Conservation (phyloP, 176 grass and related monocot species). For the Juncus inflexus region DNA sequence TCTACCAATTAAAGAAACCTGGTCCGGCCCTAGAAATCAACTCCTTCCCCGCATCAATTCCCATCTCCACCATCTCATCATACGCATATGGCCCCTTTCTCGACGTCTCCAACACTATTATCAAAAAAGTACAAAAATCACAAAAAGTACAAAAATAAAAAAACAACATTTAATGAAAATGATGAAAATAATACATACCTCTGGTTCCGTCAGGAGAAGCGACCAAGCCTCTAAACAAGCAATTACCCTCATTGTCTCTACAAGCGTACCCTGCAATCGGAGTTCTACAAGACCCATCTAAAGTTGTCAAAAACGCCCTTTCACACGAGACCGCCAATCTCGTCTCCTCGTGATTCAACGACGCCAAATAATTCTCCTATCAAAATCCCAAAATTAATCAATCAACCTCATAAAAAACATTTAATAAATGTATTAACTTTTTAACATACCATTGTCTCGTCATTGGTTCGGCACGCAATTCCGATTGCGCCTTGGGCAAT, state of each 20-base stretch:
- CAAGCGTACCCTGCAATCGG: slow-evolving; percentile 87
- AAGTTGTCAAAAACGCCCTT: slow-evolving; percentile 80
- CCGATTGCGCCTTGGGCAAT: slow-evolving; percentile 99
- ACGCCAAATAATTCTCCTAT: slow-evolving; percentile 76
- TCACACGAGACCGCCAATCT: slow-evolving; percentile 94
- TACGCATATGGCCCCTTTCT: slow-evolving; percentile 61
- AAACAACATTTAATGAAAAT: neutral
- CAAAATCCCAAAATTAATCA: slow-evolving; percentile 5
- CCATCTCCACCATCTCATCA: slow-evolving; percentile 82
- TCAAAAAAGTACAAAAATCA: slow-evolving; percentile 2
- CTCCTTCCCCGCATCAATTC: slow-evolving; percentile 84
- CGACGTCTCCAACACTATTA: slow-evolving; percentile 76
- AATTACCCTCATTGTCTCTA: slow-evolving; percentile 62
- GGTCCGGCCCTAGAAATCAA: slow-evolving; percentile 75
- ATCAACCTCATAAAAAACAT: neutral
- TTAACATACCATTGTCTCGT: slow-evolving; percentile 85
- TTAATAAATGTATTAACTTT: slow-evolving; percentile 20
- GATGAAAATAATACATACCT: slow-evolving; percentile 36
- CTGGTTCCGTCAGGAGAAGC: slow-evolving; percentile 78
- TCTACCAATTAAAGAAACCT: slow-evolving; percentile 73
- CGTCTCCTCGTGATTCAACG: slow-evolving; percentile 88
- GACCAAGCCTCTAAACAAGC: slow-evolving; percentile 78
- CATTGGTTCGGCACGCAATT: slow-evolving; percentile 91
- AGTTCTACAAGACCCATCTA: slow-evolving; percentile 92
- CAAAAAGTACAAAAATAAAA: neutral